Evolutionary conservation across 2,329 filamentous ascomycete species (phyloP).

Genomic region (Byssothecium circinans): DNA sequence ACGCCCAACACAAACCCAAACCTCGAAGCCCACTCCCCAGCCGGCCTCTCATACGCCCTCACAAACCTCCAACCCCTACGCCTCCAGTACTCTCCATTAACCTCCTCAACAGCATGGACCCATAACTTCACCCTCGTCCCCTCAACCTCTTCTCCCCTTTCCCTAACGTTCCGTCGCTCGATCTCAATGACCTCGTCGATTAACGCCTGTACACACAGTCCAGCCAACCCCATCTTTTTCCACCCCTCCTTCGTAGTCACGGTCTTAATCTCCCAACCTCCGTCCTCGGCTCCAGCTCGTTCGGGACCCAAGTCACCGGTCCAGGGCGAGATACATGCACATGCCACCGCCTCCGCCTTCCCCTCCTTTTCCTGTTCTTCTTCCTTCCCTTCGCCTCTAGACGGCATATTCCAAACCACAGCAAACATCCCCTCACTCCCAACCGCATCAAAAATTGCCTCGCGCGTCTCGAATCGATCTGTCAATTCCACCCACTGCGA

Average conservation of each 20-base stretch:
- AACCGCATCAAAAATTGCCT: too few relatives aligned
- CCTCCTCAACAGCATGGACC: slow-evolving; percentile 6
- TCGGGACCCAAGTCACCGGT: neutral
- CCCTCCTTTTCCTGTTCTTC: too few relatives aligned
- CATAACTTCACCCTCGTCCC: slow-evolving; percentile 2
- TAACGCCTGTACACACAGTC: slow-evolving; percentile 1
- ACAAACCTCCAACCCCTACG: slow-evolving; percentile 6
- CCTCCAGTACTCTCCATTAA: slow-evolving; percentile 12
- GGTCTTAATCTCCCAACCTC: slow-evolving; percentile 8
- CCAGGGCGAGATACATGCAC: slow-evolving; percentile 1
- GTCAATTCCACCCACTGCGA: too few relatives aligned
- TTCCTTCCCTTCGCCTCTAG: too few relatives aligned
- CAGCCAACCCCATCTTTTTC: slow-evolving; percentile 1
- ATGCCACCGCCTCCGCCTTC: too few relatives aligned
- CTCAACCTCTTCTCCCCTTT: neutral
- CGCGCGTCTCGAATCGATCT: too few relatives aligned
- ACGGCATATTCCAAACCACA: too few relatives aligned
- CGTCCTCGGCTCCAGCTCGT: neutral
- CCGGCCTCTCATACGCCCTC: neutral
- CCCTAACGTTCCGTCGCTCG: neutral
- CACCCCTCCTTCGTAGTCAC: slow-evolving; percentile 1
- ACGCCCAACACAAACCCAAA: slow-evolving; percentile 1
- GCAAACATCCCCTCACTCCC: too few relatives aligned
- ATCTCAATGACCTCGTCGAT: neutral
- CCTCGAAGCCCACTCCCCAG: neutral